Conservation (phyloP, 23 red algal genomes). For the Pyropia haitanensis region DNA sequence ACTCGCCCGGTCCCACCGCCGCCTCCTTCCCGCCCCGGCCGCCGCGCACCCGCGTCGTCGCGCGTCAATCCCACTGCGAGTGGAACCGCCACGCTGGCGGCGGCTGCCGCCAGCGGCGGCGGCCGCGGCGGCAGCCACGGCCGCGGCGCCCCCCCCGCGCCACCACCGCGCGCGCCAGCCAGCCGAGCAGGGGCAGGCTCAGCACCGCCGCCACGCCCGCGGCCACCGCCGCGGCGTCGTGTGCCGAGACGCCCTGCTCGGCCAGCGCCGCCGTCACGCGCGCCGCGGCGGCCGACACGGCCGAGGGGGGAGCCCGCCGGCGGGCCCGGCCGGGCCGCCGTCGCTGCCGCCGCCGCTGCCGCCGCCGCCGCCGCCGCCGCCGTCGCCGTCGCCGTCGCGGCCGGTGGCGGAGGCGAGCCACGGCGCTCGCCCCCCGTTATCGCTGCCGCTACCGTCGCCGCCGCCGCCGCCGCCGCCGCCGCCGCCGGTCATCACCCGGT, state of each 20-base stretch:
- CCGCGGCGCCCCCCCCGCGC: no score
- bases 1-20: no score
- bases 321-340: neutral
- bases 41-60: no score
- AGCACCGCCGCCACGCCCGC: neutral
- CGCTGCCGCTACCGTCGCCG: neutral
- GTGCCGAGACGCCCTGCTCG: neutral
- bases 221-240: neutral
- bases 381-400: neutral
- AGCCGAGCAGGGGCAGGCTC: neutral
- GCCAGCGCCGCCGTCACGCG: neutral
- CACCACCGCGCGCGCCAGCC: neutral
- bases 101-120: no score
- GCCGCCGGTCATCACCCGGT: neutral
- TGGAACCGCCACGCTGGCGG: no score
- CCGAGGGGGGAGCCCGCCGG: neutral
- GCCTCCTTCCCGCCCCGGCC: no score
- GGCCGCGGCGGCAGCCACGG: no score
- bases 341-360: neutral
- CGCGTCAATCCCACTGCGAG: no score
- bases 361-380: neutral
- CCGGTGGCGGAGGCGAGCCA: neutral
- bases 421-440: neutral
- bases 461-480: neutral
- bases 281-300: neutral